These are phyloP conservation scores for Aristolochia fimbriata DNA, from an alignment of 164 flowering plant species.

Conservation along the genomic window DNA sequence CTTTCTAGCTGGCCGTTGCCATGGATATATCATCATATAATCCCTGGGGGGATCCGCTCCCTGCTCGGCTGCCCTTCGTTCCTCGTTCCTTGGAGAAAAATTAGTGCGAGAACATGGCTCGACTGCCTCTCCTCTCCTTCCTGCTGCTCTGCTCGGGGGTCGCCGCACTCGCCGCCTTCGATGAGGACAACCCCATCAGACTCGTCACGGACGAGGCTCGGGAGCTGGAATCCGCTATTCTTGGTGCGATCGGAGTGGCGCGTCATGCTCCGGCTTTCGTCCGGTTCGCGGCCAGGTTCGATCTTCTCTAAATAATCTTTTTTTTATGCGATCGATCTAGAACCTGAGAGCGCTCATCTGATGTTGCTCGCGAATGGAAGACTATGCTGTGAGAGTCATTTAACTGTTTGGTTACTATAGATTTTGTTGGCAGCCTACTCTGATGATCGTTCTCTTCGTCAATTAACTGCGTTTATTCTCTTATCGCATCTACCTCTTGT, in stretches of 20 bases:
- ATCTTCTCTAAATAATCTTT: neutral
- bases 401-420: too few species aligned
- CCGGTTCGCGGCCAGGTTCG: conserved; percentile 70
- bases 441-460: too few species aligned
- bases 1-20: neutral
- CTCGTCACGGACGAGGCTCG: conserved; percentile 50
- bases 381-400: too few species aligned
- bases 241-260: conserved; percentile 38
- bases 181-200: conserved; percentile 67
- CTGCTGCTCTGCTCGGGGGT: conserved; percentile 19
- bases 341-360: too few species aligned
- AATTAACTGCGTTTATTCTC: too few species aligned
- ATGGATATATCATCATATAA: conserved; percentile 17
- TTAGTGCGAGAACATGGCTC: conserved; percentile 1
- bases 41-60: too few species aligned
- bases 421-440: too few species aligned
- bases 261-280: conserved; percentile 75
- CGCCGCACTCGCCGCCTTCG: conserved; percentile 22
- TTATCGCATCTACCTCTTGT: too few species aligned
- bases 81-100: neutral
- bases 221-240: conserved; percentile 44
- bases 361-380: too few species aligned
- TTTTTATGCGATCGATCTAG: neutral
- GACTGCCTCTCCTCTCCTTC: conserved; percentile 10
- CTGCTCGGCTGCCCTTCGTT: neutral